Evolutionary conservation across 2,329 filamentous ascomycete species (phyloP).

Genomic region (Fusarium mundagurra): DNA sequence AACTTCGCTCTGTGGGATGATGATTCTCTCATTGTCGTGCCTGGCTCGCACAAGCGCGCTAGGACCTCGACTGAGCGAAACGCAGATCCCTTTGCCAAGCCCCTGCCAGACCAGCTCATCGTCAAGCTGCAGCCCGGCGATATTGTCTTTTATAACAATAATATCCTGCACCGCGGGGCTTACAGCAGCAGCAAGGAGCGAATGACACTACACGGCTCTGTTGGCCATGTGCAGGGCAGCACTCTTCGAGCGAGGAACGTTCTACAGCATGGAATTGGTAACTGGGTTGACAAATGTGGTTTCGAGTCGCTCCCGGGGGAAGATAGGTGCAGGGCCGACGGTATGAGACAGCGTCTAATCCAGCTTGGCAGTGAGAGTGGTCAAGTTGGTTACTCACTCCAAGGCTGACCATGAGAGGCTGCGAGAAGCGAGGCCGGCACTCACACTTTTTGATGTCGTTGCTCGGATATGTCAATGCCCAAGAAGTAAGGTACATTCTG

Average conservation of each 20-base stretch:
- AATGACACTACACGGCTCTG: slow-evolving; percentile 77
- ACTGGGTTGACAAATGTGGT: slow-evolving; percentile 70
- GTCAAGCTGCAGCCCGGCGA: slow-evolving; percentile 79
- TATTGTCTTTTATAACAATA: slow-evolving; percentile 89
- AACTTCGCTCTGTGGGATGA: slow-evolving; percentile 86
- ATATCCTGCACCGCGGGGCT: slow-evolving; percentile 80
- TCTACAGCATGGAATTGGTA: slow-evolving; percentile 77
- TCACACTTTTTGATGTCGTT: slow-evolving; percentile 20
- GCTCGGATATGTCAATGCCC: neutral
- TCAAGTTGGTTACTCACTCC: slow-evolving; percentile 71
- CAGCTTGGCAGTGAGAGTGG: slow-evolving; percentile 68
- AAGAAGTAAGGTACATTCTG: neutral
- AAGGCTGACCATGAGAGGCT: slow-evolving; percentile 61
- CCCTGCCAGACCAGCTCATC: slow-evolving; percentile 70
- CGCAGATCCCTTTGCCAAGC: slow-evolving; percentile 71
- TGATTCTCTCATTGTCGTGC: slow-evolving; percentile 77
- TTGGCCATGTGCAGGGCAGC: slow-evolving; percentile 68
- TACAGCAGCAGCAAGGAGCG: slow-evolving; percentile 69
- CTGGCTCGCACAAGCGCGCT: slow-evolving; percentile 77
- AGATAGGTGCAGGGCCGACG: slow-evolving; percentile 63
- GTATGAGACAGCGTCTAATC: slow-evolving; percentile 71
- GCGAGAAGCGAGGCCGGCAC: slow-evolving; percentile 2
- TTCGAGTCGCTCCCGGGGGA: slow-evolving; percentile 59
- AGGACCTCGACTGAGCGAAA: slow-evolving; percentile 75
- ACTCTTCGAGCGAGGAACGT: slow-evolving; percentile 73